These are phyloP conservation scores for Rhodotorula sp. DNA, from an alignment of 1,284 basidiomycete genomes.

Conservation along the genomic window DNA sequence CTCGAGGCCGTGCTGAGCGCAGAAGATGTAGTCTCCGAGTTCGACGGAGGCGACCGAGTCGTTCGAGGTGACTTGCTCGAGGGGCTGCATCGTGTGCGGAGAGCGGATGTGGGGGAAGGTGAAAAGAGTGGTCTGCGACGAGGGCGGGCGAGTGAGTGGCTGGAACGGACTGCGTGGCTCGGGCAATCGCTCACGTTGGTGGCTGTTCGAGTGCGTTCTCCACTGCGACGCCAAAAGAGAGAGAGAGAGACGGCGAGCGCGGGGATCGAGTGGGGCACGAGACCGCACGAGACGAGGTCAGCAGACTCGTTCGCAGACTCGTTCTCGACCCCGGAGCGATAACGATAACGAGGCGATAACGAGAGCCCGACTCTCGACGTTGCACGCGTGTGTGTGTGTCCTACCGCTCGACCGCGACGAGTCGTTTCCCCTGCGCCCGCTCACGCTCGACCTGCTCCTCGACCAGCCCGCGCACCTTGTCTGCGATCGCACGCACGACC, in stretches of 20 bases:
- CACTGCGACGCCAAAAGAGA: too few species aligned
- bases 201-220: too few species aligned
- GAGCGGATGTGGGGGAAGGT: not conserved
- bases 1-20: conserved; percentile 23
- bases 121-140: not conserved
- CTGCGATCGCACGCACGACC: conserved; percentile 50
- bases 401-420: not conserved
- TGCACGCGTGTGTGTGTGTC: not conserved
- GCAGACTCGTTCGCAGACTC: not conserved
- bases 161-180: not conserved
- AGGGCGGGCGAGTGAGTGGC: not conserved
- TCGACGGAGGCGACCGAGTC: conserved; percentile 26
- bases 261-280: conserved; percentile 8
- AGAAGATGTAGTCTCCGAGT: conserved; percentile 29
- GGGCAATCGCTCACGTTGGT: too few species aligned
- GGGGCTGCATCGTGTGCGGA: conserved; percentile 11
- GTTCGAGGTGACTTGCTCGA: conserved; percentile 27
- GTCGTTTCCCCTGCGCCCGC: not conserved
- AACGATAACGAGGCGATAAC: not conserved
- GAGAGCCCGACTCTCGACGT: too few species aligned
- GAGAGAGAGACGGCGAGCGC: not conserved
- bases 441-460: conserved; percentile 27
- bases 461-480: conserved; percentile 44
- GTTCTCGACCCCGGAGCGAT: not conserved
- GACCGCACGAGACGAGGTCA: not conserved